Percentiles rank a stretch among this genome's conserved stretches.
Evolutionary conservation across 768 basidiomycete genomes (phyloP).

Genomic region (Lactarius hatsudake): DNA sequence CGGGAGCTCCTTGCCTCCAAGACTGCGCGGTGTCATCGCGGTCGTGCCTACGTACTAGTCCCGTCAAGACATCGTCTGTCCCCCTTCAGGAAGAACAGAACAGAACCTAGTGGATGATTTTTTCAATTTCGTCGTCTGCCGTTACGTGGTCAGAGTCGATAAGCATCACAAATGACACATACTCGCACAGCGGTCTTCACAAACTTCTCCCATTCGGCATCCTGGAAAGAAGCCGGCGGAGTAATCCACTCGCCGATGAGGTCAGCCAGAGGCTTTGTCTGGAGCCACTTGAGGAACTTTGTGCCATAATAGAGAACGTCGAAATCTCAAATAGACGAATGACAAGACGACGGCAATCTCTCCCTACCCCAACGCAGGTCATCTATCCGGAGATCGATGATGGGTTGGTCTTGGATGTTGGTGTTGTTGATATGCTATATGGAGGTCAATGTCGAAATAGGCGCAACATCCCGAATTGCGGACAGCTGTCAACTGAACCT

Average conservation of each 20-base stretch:
- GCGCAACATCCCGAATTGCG: neutral
- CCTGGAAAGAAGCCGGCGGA: constrained; percentile 17
- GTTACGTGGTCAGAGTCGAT: neutral
- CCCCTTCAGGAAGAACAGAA: neutral
- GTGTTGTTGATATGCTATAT: constrained; percentile 25
- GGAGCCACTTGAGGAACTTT: constrained; percentile 23
- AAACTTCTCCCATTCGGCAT: constrained; percentile 21
- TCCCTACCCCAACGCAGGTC: constrained; percentile 23
- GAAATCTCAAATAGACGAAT: no score
- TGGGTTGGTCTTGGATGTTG: constrained; percentile 11
- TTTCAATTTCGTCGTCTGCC: constrained; percentile 26
- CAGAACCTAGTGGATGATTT: constrained; percentile 23
- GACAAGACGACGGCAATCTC: neutral
- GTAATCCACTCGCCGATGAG: constrained; percentile 18
- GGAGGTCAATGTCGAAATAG: neutral
- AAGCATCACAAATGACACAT: neutral
- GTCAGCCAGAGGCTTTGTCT: constrained; percentile 18
- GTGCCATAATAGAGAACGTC: constrained; percentile 23
- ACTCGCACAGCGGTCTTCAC: constrained; percentile 22
- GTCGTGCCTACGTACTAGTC: constrained; percentile 12
- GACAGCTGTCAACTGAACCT: constrained; percentile 16
- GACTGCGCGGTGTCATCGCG: constrained; percentile 23
- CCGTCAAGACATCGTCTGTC: neutral
- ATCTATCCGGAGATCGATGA: constrained; percentile 22
- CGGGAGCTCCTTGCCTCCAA: constrained; percentile 15